Conservation (phyloP, 2,329 filamentous ascomycete genomes). For the Aureobasidium sp. region DNA sequence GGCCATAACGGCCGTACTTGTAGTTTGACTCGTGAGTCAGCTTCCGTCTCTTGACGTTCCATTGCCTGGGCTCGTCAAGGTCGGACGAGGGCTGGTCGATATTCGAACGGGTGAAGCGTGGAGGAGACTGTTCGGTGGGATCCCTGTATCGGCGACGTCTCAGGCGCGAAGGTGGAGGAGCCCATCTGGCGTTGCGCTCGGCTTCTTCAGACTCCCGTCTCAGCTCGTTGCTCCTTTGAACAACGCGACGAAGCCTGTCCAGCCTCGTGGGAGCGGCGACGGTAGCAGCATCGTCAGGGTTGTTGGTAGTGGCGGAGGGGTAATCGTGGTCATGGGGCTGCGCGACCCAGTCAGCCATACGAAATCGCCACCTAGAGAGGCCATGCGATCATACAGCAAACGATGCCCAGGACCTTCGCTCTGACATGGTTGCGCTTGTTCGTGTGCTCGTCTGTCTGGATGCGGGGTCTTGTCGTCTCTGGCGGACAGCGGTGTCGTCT, state of each 20-base stretch:
- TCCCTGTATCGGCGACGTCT: conserved; percentile 12
- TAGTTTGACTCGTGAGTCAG: conserved; percentile 39
- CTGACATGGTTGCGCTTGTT: conserved; percentile 13
- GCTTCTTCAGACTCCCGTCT: conserved; percentile 19
- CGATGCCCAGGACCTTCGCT: conserved; percentile 16
- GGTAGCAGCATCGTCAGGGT: conserved; percentile 17
- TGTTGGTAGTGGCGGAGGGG: conserved; percentile 32
- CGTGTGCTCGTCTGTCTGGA: not conserved
- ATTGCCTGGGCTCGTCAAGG: conserved; percentile 16
- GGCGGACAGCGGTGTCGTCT: not conserved
- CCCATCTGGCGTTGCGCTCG: conserved; percentile 16
- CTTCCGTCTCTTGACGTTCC: conserved; percentile 31
- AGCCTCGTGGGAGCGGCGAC: conserved; percentile 23
- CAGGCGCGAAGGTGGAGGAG: conserved; percentile 9
- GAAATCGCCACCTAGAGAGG: not conserved
- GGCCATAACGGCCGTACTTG: conserved; percentile 78
- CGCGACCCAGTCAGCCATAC: conserved; percentile 6
- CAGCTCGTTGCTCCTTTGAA: conserved; percentile 28
- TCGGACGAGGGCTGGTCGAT: conserved; percentile 14
- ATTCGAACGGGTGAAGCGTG: conserved; percentile 2
- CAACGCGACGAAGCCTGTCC: conserved; percentile 26
- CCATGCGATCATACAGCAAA: conserved; percentile 13
- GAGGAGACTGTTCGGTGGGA: conserved; percentile 4
- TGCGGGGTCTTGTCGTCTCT: not conserved
- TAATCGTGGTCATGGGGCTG: conserved; percentile 37